Base-by-base conservation (phyloP, 257 asterid species). In the Eustoma russellianum region DNA sequence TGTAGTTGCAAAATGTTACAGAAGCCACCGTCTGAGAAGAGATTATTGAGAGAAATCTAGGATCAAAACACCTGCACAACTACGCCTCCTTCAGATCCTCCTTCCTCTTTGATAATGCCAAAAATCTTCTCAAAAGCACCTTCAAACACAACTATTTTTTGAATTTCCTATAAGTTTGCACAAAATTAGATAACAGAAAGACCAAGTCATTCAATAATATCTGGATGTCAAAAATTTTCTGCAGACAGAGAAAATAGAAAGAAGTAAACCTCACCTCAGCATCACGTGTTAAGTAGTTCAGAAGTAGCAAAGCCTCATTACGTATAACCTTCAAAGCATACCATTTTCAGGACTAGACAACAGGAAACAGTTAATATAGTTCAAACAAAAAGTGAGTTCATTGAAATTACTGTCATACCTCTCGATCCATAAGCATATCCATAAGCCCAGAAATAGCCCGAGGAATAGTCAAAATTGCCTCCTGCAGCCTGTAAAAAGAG, bases 401-500 rank as follows among this genome's bases (percentile, higher is more conserved):
- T 61, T 18, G 15, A 38, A 41, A 19, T 52, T 16, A 55, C 35
- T 34, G 66, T 59, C 68, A 77, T 77, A 92, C 99, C 97, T 88
- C 99, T 66, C 95, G 95, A 65, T 88, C 95, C 94, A 85, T 88
- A 64, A 92, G 94, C 99, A 92, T 92, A 76, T 92, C 99, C 95
- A 92, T 85, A 48, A 92, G 97, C 66, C 88, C 71, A 51, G 95
- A 85, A 64, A 81, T 81, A 67, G 95, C 99, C 49, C 86, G 91
- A 11, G 97, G 97, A 77, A 83, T 77, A 5, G 81, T 77, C 43
- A 88, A 77, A 77, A 92, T 92, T 64, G 99, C 95, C 79, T 92
- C 99, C 71, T 92, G 99, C 57, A 92, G 75, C 79, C 97, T 88
- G 81, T 60, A 67, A 58, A 63, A 13, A 55, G 35, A 18, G 57